Evolutionary conservation across 306 rosid genomes (phyloP).

Genomic region (Vigna unguiculata): DNA sequence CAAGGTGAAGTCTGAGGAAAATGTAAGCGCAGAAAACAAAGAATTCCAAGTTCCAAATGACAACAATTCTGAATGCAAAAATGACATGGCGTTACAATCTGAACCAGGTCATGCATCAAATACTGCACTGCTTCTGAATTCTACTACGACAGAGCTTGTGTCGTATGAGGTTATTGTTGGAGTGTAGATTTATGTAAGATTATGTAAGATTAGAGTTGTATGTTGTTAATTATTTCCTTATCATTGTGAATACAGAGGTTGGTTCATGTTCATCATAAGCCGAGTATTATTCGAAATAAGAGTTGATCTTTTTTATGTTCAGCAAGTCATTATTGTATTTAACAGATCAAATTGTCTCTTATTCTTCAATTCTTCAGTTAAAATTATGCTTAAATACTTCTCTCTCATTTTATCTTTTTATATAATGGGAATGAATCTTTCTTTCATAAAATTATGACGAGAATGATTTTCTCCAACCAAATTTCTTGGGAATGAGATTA

Average conservation of each 20-base stretch:
- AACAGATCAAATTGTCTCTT: neutral
- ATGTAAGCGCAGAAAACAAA: slow-evolving; percentile 46
- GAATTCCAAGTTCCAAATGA: slow-evolving; percentile 44
- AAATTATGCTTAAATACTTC: too few species aligned
- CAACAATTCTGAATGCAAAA: slow-evolving; percentile 43
- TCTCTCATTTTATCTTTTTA: too few species aligned
- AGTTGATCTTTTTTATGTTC: slow-evolving; percentile 10
- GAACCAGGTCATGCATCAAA: slow-evolving; percentile 45
- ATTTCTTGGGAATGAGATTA: too few species aligned
- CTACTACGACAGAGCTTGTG: slow-evolving; percentile 57
- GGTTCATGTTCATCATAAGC: slow-evolving; percentile 36
- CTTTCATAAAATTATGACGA: too few species aligned
- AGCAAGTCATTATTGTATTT: neutral
- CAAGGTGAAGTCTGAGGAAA: slow-evolving; percentile 59
- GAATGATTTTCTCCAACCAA: too few species aligned
- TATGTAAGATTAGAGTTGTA: slow-evolving; percentile 34
- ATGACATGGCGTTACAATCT: slow-evolving; percentile 38
- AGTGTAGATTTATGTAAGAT: slow-evolving; percentile 48
- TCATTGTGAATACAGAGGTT: slow-evolving; percentile 56
- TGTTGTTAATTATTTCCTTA: slow-evolving; percentile 35
- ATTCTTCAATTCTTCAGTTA: too few species aligned
- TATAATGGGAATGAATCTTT: too few species aligned
- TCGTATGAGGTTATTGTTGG: slow-evolving; percentile 66
- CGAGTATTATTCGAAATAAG: slow-evolving; percentile 36
- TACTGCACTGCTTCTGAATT: slow-evolving; percentile 38